Conservation (phyloP, 495 filamentous ascomycete genomes). For the Hypomontagnella submonticulosa region DNA sequence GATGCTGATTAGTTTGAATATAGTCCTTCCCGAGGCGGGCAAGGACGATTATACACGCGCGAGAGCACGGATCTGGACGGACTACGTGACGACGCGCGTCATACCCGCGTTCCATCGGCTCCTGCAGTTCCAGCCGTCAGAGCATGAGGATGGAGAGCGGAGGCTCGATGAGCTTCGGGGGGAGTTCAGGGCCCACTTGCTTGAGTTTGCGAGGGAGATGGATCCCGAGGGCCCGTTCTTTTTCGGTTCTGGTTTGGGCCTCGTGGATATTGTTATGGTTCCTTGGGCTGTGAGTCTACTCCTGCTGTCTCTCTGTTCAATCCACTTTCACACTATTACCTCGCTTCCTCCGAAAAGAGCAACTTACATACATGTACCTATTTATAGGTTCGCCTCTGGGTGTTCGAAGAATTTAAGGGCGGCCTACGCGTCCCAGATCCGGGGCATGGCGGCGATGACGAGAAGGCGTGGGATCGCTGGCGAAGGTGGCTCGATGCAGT, state of each 20-base stretch:
- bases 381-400: slow-evolving; percentile 60
- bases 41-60: slow-evolving; percentile 64
- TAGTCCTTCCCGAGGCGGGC: slow-evolving; percentile 54
- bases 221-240: slow-evolving; percentile 66
- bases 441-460: slow-evolving; percentile 58
- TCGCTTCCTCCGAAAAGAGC: background rate
- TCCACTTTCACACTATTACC: background rate
- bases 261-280: slow-evolving; percentile 67
- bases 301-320: background rate
- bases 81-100: slow-evolving; percentile 68
- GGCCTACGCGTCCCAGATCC: slow-evolving; percentile 61
- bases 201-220: slow-evolving; percentile 65
- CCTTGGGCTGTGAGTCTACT: slow-evolving; percentile 60
- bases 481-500: slow-evolving; percentile 64
- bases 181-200: slow-evolving; percentile 50
- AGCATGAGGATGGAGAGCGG: slow-evolving; percentile 56
- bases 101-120: slow-evolving; percentile 69
- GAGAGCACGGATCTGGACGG: slow-evolving; percentile 67
- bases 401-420: slow-evolving; percentile 72
- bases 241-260: slow-evolving; percentile 57
- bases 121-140: slow-evolving; percentile 64
- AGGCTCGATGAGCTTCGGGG: slow-evolving; percentile 51
- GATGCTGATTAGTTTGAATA: no score
- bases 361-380: no score
- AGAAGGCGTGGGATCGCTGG: slow-evolving; percentile 65